Evolutionary conservation across 306 rosid species (phyloP).

Genomic region (Dryas drummondii): DNA sequence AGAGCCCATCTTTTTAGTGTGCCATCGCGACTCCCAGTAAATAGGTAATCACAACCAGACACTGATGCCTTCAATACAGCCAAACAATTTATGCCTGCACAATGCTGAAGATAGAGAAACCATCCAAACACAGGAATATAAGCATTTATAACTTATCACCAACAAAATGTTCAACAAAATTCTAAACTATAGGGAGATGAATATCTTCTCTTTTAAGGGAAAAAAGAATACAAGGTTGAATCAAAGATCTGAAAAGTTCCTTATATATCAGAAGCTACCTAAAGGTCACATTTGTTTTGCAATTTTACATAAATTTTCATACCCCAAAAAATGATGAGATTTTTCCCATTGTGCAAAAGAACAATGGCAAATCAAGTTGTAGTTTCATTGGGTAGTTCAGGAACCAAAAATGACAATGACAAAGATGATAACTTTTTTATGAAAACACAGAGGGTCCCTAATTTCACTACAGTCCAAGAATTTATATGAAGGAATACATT

Average conservation of each 20-base stretch:
- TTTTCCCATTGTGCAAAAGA: neutral
- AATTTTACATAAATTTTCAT: neutral
- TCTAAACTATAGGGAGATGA: neutral
- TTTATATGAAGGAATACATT: neutral
- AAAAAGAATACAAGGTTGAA: too few species aligned
- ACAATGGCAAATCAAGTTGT: neutral
- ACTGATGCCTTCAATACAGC: constrained; percentile 56
- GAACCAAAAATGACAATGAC: neutral
- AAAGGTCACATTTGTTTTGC: neutral
- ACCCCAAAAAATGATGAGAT: neutral
- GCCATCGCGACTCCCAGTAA: constrained; percentile 98
- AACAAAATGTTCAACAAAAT: neutral
- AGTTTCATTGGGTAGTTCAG: neutral
- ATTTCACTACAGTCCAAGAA: neutral
- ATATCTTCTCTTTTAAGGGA: neutral
- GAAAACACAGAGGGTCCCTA: neutral
- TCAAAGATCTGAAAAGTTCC: too few species aligned
- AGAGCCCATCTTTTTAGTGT: constrained; percentile 87
- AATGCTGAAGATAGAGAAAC: constrained; percentile 69
- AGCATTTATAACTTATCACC: constrained; percentile 9
- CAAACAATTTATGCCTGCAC: constrained; percentile 91
- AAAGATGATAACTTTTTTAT: neutral
- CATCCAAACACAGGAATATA: constrained; percentile 17
- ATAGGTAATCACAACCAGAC: constrained; percentile 69
- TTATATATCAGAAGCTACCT: neutral